Conservation (phyloP, 2,329 filamentous ascomycete species). For the Arthrinium puccinioides region DNA sequence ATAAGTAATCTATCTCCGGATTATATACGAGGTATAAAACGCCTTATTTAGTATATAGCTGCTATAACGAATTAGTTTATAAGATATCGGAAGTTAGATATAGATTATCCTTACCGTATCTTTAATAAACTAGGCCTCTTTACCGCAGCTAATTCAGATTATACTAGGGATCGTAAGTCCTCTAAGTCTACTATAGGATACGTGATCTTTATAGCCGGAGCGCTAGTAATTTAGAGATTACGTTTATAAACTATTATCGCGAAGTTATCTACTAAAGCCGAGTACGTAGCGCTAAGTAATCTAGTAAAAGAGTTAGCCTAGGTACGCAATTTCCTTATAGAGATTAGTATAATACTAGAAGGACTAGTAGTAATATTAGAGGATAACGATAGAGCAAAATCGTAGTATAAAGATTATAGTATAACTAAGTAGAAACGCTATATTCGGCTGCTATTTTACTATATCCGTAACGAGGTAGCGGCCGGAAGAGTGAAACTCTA, state of each 20-base stretch:
- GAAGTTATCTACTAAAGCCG: neutral
- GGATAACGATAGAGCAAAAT: neutral
- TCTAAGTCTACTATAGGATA: too few relatives aligned
- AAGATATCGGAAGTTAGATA: too few relatives aligned
- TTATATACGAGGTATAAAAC: neutral
- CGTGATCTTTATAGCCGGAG: too few relatives aligned
- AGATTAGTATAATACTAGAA: neutral
- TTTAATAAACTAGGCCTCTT: too few relatives aligned
- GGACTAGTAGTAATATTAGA: neutral
- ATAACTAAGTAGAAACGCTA: neutral
- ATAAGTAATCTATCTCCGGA: neutral
- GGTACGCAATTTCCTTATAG: neutral
- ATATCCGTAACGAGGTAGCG: too few relatives aligned
- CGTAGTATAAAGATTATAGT: neutral
- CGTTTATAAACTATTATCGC: neutral
- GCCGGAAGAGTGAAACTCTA: too few relatives aligned
- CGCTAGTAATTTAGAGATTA: too few relatives aligned
- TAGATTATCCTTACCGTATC: too few relatives aligned
- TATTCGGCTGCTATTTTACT: too few relatives aligned
- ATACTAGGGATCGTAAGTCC: too few relatives aligned
- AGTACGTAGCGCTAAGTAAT: neutral
- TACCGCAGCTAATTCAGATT: too few relatives aligned
- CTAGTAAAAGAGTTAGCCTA: neutral
- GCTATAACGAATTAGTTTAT: neutral
- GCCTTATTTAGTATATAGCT: neutral